Percentiles rank a stretch among this genome's conserved stretches.
phyloP scores from a whole-genome alignment of 768 basidiomycete genomes.

The Auriculariales sp. region DNA sequence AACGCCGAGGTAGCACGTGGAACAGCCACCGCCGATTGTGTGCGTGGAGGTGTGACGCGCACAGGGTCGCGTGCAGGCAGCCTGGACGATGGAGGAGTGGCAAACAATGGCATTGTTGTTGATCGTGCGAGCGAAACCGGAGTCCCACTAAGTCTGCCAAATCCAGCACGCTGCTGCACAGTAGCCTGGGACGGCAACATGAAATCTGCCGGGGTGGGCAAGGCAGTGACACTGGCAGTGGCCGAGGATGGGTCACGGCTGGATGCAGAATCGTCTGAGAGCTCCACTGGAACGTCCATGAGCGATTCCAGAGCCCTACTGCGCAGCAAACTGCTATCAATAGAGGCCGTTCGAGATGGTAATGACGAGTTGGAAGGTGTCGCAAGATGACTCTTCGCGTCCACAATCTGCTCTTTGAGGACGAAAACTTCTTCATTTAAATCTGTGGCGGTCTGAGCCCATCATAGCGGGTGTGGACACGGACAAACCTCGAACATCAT shows the following conservation, averaged over 20 bases:
- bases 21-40: too few species aligned
- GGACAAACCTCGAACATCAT: conserved; percentile 74
- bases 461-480: background rate
- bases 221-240: background rate
- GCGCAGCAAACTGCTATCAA: conserved; percentile 43
- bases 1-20: conserved; percentile 12
- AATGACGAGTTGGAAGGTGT: conserved; percentile 15
- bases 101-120: conserved; percentile 41
- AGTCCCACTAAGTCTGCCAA: conserved; percentile 27
- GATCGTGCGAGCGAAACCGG: conserved; percentile 42
- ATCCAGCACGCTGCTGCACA: conserved; percentile 37
- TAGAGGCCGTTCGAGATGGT: conserved; percentile 18
- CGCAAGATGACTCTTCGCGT: conserved; percentile 16
- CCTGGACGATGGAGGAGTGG: conserved; percentile 27
- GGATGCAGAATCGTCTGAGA: conserved; percentile 31
- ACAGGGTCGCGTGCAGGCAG: conserved; percentile 29
- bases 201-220: background rate
- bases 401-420: conserved; percentile 56
- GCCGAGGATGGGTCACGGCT: background rate
- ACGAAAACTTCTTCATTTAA: conserved; percentile 74
- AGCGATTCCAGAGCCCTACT: conserved; percentile 15
- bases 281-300: conserved; percentile 36
- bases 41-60: conserved; percentile 9
- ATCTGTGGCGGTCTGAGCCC: conserved; percentile 31
- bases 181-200: conserved; percentile 20